Base-by-base conservation (phyloP, 305 asterid species). In the Solanum hybrid region DNA sequence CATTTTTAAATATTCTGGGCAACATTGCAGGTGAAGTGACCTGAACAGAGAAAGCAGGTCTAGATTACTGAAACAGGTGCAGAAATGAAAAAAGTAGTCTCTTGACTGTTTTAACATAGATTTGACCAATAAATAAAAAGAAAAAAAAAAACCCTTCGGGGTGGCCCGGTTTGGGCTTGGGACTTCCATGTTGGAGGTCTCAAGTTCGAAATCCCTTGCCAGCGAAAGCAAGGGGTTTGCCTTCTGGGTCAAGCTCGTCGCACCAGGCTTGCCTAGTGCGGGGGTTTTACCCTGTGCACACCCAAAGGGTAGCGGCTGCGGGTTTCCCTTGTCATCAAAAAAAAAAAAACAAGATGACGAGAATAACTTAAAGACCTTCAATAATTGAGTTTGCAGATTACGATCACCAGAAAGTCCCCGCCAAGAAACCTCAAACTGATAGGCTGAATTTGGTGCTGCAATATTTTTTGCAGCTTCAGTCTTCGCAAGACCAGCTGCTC, bases 371-470 rank as follows among this genome's bases (percentile, higher is more conserved):
- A 72, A 84, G 75, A 97, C 99, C 99, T 97, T 96, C 91, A 96
- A 92, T 72, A 97, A 94, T 85, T 92, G 95, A 92, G 96, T 93
- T 92, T 96, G 99, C 84, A 96, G 91, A 57, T 90, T 89, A 90
- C 91, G 95, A 84, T 96, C 98, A 91, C 96, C 97, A 91, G 97
- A 93, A 76, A 97, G 95, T 70, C 97, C 98, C 86, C 97, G 96
- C 99, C 99, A 97, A 89, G 97, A 93, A 91, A 92, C 94, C 95
- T 96, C 99, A 90, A 97, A 96, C 93, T 97, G 97, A 93, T 94
- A 96, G 79, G 98, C 99, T 32, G 99, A 93, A 89, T 92, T 95
- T 87, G 98, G 99, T 15, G 98, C 95, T 89, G 92, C 93, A 89
- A 96, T 95, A 90, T 93, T 96, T 94, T 94, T 96, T 37, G 98